These are phyloP conservation scores for Sclerotinia subarctica DNA, from an alignment of 2,329 filamentous ascomycete genomes.

Conservation along the genomic window DNA sequence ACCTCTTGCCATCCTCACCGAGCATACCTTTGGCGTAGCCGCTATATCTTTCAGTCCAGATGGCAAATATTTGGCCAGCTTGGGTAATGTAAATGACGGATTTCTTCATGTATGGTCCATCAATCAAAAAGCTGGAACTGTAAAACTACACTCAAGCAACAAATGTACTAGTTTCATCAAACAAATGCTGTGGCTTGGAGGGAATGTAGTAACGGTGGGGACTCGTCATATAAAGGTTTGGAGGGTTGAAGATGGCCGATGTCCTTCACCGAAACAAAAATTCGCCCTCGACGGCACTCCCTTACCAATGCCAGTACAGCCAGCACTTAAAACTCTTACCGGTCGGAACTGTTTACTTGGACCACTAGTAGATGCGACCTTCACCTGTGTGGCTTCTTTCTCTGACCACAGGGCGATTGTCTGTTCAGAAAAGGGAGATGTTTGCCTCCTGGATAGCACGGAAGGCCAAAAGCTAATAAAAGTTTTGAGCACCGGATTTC, in stretches of 20 bases:
- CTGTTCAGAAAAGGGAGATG: conserved; percentile 81
- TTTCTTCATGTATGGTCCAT: conserved; percentile 91
- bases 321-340: conserved; percentile 65
- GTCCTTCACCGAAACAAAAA: conserved; percentile 62
- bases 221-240: conserved; percentile 92
- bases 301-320: conserved; percentile 39
- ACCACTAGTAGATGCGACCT: conserved; percentile 75
- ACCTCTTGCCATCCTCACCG: conserved; percentile 79
- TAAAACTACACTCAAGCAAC: conserved; percentile 80
- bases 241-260: conserved; percentile 68
- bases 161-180: conserved; percentile 86
- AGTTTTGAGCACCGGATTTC: conserved; percentile 64
- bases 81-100: conserved; percentile 87
- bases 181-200: conserved; percentile 88
- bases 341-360: conserved; percentile 88
- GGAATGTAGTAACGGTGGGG: conserved; percentile 77
- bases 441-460: conserved; percentile 81
- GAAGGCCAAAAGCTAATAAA: conserved; percentile 68
- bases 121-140: conserved; percentile 75
- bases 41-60: conserved; percentile 88
- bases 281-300: conserved; percentile 47
- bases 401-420: conserved; percentile 73
- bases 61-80: conserved; percentile 79
- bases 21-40: conserved; percentile 86
- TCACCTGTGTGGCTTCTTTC: conserved; percentile 72